These are phyloP conservation scores for Magnolia kwangsiensis DNA, from an alignment of 164 flowering plant genomes.

Conservation along the genomic window DNA sequence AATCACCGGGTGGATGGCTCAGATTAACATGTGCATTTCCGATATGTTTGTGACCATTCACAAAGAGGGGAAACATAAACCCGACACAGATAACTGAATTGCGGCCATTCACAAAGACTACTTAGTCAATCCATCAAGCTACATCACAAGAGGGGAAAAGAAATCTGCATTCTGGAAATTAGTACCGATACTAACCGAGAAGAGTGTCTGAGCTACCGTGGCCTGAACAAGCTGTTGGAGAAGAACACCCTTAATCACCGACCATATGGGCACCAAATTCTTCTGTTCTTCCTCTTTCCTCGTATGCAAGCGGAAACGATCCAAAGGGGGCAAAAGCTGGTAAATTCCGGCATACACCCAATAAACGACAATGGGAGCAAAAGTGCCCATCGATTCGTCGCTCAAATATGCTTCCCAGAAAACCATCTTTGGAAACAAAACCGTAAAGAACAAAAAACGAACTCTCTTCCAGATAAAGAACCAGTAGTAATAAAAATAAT, in stretches of 20 bases:
- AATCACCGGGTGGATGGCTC: too few relatives aligned
- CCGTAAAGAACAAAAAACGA: background rate
- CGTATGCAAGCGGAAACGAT: slow-evolving; percentile 65
- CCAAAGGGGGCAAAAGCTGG: slow-evolving; percentile 61
- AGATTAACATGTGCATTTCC: too few relatives aligned
- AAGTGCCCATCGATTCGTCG: slow-evolving; percentile 79
- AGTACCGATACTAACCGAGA: slow-evolving; percentile 40
- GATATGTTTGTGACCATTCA: too few relatives aligned
- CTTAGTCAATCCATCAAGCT: background rate
- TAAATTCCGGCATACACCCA: slow-evolving; percentile 88
- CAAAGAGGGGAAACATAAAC: background rate
- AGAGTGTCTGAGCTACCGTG: slow-evolving; percentile 53
- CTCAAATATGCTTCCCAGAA: slow-evolving; percentile 82
- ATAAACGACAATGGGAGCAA: slow-evolving; percentile 73
- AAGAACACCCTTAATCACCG: slow-evolving; percentile 72
- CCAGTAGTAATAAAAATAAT: background rate
- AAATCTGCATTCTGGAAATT: background rate
- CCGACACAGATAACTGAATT: background rate
- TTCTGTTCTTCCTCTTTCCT: slow-evolving; percentile 65
- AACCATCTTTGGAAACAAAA: slow-evolving; percentile 36
- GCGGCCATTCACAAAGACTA: background rate
- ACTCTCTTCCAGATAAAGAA: background rate
- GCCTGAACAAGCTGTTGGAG: slow-evolving; percentile 81
- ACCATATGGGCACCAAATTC: slow-evolving; percentile 51
- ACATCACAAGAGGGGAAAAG: background rate